A percentile compares a stretch with the other conserved stretches of the same genome.
Conservation (phyloP, 1,139 yeast species). For the Nadsonia starkeyi-henricii region DNA sequence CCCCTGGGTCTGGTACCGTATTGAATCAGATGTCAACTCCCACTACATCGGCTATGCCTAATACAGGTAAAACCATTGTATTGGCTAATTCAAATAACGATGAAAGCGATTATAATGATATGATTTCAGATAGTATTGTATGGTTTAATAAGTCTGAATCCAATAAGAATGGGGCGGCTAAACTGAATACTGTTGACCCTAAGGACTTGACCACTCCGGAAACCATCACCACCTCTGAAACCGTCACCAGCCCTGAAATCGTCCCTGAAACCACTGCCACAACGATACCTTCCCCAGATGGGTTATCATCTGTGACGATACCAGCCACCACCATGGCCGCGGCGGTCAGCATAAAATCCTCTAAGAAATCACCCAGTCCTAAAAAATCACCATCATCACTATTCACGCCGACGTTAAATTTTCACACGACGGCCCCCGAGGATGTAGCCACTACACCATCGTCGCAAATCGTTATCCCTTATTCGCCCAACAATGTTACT, state of each 20-base stretch:
- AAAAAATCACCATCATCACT: background rate
- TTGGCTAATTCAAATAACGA: background rate
- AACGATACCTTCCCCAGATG: background rate
- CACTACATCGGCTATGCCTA: too few relatives aligned
- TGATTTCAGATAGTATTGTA: background rate
- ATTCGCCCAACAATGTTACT: conserved; percentile 21
- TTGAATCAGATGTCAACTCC: too few relatives aligned
- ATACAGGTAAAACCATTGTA: background rate
- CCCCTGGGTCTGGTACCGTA: too few relatives aligned
- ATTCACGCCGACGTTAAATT: background rate
- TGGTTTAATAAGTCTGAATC: background rate
- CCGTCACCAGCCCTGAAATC: background rate
- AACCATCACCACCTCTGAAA: background rate
- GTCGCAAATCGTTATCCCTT: conserved; percentile 18
- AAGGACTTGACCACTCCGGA: background rate
- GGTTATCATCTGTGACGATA: background rate
- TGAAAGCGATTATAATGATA: background rate
- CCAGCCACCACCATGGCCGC: background rate
- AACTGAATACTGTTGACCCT: background rate
- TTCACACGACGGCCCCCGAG: background rate
- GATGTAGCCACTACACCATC: background rate
- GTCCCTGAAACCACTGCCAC: background rate
- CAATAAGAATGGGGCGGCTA: background rate
- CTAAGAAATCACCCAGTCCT: background rate
- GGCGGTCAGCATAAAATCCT: too few relatives aligned